Conservation (phyloP, 208 protist genomes). For the Trichomonas vaginalis region DNA sequence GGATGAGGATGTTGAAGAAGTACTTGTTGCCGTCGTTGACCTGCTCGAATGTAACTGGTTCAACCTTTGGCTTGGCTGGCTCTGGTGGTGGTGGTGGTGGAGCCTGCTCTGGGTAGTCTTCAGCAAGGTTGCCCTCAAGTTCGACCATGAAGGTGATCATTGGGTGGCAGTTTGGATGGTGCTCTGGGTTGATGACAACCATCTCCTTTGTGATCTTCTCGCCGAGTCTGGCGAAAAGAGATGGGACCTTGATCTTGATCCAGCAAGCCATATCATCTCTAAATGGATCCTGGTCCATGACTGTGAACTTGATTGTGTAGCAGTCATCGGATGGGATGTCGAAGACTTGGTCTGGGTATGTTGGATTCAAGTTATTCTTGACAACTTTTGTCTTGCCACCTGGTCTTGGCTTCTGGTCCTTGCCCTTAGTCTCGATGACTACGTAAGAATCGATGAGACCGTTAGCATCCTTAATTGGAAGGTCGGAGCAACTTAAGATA, state of each 20-base stretch:
- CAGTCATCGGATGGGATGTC: background rate
- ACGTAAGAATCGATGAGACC: background rate
- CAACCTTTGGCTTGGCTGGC: background rate
- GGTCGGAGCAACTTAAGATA: background rate
- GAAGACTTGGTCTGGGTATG: background rate
- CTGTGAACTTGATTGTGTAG: background rate
- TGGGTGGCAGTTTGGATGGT: background rate
- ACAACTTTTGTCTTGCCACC: background rate
- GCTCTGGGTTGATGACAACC: background rate
- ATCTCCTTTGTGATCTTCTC: background rate
- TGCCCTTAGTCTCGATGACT: background rate
- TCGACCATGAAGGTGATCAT: background rate
- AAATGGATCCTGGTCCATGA: background rate
- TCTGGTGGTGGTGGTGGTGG: too few relatives aligned
- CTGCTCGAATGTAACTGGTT: background rate
- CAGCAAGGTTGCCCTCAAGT: background rate
- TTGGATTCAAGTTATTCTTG: background rate
- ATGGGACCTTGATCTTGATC: background rate
- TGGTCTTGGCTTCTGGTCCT: background rate
- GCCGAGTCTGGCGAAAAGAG: background rate
- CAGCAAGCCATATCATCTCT: background rate
- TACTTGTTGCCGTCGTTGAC: background rate
- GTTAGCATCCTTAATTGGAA: background rate
- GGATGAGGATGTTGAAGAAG: background rate
- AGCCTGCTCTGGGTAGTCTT: background rate